Percentiles rank a stretch among this genome's conserved stretches.
phyloP scores from a whole-genome alignment of 345 rosid species.

The Citrus reticulata region DNA sequence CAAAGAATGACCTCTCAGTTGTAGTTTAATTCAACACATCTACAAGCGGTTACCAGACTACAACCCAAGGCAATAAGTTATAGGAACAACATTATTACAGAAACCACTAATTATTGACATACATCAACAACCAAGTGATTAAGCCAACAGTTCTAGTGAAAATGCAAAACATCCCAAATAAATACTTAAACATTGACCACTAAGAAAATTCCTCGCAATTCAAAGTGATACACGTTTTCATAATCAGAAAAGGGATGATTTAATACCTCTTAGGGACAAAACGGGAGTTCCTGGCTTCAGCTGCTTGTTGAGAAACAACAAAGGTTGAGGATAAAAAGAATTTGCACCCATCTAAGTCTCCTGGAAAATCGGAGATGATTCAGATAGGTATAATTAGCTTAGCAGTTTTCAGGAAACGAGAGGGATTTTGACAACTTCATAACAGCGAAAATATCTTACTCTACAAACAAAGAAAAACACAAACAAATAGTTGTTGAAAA shows the following conservation, averaged over 20 bases:
- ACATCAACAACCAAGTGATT: background rate
- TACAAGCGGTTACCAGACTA: background rate
- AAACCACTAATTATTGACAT: background rate
- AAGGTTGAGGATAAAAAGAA: slow-evolving; percentile 25
- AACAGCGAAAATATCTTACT: background rate
- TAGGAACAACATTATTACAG: background rate
- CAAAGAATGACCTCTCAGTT: slow-evolving; percentile 43
- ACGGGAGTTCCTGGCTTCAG: slow-evolving; percentile 18
- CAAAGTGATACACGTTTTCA: background rate
- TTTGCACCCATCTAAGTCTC: slow-evolving; percentile 31
- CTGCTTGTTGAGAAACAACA: slow-evolving; percentile 25
- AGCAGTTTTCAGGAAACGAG: background rate
- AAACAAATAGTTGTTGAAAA: background rate
- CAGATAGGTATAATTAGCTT: background rate
- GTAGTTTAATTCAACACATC: slow-evolving; percentile 1
- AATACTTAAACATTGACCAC: background rate
- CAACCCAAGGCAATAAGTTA: no score
- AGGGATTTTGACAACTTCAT: background rate
- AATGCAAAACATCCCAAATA: no score
- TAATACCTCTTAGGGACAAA: slow-evolving; percentile 34
- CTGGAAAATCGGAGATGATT: slow-evolving; percentile 9
- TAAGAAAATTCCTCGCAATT: background rate
- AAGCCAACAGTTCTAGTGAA: background rate
- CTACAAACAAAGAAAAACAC: background rate
- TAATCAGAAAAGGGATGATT: background rate